phyloP scores from a whole-genome alignment of 2,329 filamentous ascomycete species.

The Phyllosticta citribraziliensis region DNA sequence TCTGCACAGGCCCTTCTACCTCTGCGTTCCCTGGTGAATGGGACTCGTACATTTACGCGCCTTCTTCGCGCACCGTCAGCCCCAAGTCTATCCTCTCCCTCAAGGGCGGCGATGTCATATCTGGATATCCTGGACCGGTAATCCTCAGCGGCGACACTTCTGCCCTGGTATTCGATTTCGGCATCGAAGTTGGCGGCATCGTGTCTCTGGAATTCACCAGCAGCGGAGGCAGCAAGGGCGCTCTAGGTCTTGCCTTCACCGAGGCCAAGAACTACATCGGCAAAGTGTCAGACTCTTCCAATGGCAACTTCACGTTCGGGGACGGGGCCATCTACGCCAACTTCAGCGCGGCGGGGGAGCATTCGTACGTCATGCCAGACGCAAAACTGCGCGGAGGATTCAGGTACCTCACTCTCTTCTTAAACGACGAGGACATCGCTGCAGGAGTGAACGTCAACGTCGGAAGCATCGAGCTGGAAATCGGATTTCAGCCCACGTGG shows the following conservation, averaged over 20 bases:
- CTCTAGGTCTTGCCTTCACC: constrained; percentile 31
- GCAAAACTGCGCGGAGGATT: constrained; percentile 42
- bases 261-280: constrained; percentile 36
- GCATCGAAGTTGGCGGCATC: constrained; percentile 48
- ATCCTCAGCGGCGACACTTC: constrained; percentile 39
- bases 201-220: constrained; percentile 41
- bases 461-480: constrained; percentile 32
- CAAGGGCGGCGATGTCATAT: constrained; percentile 22
- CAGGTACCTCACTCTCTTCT: constrained; percentile 42
- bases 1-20: constrained; percentile 41
- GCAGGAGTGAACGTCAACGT: constrained; percentile 23
- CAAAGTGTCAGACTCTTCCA: constrained; percentile 34
- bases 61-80: constrained; percentile 39
- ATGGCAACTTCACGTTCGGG: constrained; percentile 28
- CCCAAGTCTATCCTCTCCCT: constrained; percentile 37
- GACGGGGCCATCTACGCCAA: constrained; percentile 39
- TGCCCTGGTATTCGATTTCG: constrained; percentile 50
- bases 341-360: constrained; percentile 24
- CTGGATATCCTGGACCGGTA: constrained; percentile 18
- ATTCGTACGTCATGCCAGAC: constrained; percentile 36
- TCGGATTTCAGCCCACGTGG: constrained; percentile 43
- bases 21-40: constrained; percentile 48
- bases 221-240: constrained; percentile 24
- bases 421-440: constrained; percentile 25
- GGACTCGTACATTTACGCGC: constrained; percentile 50